These are phyloP conservation scores for Pichia sp. DNA, from an alignment of 1,139 yeast species.

Conservation along the genomic window DNA sequence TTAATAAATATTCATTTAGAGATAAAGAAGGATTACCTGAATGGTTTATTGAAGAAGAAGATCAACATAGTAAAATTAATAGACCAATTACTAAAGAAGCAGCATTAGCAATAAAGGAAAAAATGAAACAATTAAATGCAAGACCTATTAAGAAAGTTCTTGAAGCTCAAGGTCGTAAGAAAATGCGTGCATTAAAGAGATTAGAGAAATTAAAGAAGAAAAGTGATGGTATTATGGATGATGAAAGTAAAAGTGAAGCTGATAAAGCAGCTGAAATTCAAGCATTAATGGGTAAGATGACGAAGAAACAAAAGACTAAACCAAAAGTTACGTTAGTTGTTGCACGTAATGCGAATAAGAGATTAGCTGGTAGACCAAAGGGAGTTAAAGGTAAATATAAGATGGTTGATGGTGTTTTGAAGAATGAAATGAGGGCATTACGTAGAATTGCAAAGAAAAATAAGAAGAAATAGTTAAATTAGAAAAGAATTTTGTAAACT, in stretches of 20 bases:
- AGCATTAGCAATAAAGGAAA: conserved; percentile 83
- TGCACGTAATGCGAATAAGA: conserved; percentile 82
- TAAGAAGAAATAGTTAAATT: conserved; percentile 34
- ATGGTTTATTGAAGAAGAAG: conserved; percentile 95
- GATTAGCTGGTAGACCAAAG: conserved; percentile 90
- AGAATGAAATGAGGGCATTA: conserved; percentile 94
- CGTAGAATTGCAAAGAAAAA: conserved; percentile 84
- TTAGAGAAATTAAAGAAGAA: conserved; percentile 90
- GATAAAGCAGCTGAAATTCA: conserved; percentile 93
- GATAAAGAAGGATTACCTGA: conserved; percentile 88
- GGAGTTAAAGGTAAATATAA: conserved; percentile 96
- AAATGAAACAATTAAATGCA: conserved; percentile 84
- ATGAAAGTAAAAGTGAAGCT: conserved; percentile 76
- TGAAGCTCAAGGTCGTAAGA: conserved; percentile 96
- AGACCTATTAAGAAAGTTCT: conserved; percentile 97
- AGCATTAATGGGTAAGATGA: conserved; percentile 72
- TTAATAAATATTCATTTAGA: conserved; percentile 85
- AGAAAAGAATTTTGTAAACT: no score
- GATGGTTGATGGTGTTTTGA: conserved; percentile 98
- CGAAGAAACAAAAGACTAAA: conserved; percentile 64
- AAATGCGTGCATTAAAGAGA: conserved; percentile 85
- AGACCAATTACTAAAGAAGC: conserved; percentile 98
- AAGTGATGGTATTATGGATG: conserved; percentile 87
- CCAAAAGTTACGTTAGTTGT: conserved; percentile 86
- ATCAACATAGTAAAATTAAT: conserved; percentile 72